These are phyloP conservation scores for Aspergillus carbonarius DNA, from an alignment of 2,329 filamentous ascomycete genomes.

Conservation along the genomic window DNA sequence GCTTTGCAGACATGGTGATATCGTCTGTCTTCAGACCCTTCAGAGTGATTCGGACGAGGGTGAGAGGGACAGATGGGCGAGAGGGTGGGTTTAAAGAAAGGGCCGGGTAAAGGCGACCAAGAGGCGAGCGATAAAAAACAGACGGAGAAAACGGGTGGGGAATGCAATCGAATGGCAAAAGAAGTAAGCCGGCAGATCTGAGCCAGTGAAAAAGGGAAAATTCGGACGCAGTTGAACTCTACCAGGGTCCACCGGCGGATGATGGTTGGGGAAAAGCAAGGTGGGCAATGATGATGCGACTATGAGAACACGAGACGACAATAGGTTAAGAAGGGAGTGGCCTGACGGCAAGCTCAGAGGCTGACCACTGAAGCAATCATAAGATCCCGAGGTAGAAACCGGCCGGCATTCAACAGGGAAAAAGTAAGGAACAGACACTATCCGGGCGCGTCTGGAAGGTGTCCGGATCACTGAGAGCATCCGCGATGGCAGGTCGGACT, in stretches of 20 bases:
- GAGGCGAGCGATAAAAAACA: constrained; percentile 13
- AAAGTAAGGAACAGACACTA: neutral
- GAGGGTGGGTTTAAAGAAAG: constrained; percentile 7
- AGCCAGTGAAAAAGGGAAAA: constrained; percentile 7
- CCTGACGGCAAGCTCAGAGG: constrained; percentile 10
- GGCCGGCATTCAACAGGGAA: constrained; percentile 3
- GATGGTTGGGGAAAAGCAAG: constrained; percentile 24
- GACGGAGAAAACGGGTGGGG: constrained; percentile 9
- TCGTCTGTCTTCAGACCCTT: neutral
- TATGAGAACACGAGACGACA: neutral
- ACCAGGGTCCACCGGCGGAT: constrained; percentile 19
- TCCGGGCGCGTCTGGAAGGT: neutral
- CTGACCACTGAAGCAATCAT: constrained; percentile 18
- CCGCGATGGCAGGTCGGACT: neutral
- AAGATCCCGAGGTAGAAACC: constrained; percentile 29
- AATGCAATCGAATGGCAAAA: constrained; percentile 1
- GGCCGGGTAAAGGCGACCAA: constrained; percentile 2
- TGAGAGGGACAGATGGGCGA: neutral
- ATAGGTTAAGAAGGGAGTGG: constrained; percentile 10
- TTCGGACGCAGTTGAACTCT: constrained; percentile 14
- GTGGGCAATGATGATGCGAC: constrained; percentile 8
- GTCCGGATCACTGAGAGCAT: neutral
- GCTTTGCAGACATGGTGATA: constrained; percentile 38
- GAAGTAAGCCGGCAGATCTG: constrained; percentile 1
- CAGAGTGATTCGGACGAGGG: neutral